Conservation (phyloP, 352 stramenopile species). For the Pythium pyrilobum region DNA sequence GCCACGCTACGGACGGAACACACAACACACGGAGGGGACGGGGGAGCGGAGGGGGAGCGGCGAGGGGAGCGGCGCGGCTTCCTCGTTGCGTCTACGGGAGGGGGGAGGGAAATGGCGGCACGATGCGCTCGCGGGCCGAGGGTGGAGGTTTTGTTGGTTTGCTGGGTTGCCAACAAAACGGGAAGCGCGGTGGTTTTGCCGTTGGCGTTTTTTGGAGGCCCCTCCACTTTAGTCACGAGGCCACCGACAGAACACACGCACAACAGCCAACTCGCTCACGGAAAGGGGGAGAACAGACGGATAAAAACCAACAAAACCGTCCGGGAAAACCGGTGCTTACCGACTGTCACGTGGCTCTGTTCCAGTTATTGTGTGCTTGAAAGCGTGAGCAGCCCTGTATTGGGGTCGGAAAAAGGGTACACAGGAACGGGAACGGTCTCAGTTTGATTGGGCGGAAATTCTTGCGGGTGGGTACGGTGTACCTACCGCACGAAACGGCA, state of each 20-base stretch:
- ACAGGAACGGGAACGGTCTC: neutral
- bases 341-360: neutral
- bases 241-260: neutral
- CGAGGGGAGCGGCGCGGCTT: slow-evolving; percentile 1
- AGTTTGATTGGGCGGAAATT: neutral
- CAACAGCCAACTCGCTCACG: neutral
- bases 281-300: neutral
- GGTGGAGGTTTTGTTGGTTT: slow-evolving; percentile 7
- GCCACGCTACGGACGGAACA: slow-evolving; percentile 13
- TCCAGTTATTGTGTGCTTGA: neutral
- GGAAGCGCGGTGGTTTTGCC: slow-evolving; percentile 1
- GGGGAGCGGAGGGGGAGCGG: neutral
- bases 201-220: neutral
- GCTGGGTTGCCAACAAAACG: slow-evolving; percentile 4
- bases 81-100: neutral
- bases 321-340: neutral
- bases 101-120: no score
- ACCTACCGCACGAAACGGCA: no score
- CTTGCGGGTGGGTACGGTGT: neutral
- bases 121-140: no score
- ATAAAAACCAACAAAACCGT: slow-evolving; percentile 7
- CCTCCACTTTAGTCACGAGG: neutral
- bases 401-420: no score
- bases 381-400: neutral
- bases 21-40: slow-evolving; percentile 10